Evolutionary conservation across 2,329 filamentous ascomycete species (phyloP).

Genomic region (Fusarium nematophilum): DNA sequence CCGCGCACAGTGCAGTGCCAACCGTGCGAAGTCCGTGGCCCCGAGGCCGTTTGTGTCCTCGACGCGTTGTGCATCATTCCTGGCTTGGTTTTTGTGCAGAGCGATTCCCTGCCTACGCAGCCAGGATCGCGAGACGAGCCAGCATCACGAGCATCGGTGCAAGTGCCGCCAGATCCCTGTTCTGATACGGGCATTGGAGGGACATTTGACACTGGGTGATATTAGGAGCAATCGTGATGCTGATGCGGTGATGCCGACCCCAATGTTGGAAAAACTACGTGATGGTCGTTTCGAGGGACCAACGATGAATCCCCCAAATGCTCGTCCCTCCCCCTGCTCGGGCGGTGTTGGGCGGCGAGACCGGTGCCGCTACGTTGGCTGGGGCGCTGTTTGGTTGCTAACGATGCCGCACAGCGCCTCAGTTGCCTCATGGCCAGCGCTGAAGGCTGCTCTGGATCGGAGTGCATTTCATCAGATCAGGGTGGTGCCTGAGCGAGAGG

Average conservation of each 20-base stretch:
- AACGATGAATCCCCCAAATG: slow-evolving; percentile 17
- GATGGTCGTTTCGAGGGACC: slow-evolving; percentile 25
- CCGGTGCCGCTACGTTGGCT: slow-evolving; percentile 34
- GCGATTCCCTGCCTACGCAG: slow-evolving; percentile 35
- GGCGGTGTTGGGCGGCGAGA: slow-evolving; percentile 43
- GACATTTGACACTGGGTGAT: slow-evolving; percentile 8
- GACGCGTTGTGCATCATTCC: slow-evolving; percentile 42
- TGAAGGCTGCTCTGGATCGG: slow-evolving; percentile 30
- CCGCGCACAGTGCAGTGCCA: slow-evolving; percentile 25
- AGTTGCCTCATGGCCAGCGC: slow-evolving; percentile 17
- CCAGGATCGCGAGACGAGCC: slow-evolving; percentile 39
- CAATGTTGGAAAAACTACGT: slow-evolving; percentile 20
- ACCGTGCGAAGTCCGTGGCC: slow-evolving; percentile 29
- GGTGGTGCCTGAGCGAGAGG: slow-evolving; percentile 32
- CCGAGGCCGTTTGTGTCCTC: slow-evolving; percentile 31
- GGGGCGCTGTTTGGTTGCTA: slow-evolving; percentile 24
- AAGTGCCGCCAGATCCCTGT: slow-evolving; percentile 40
- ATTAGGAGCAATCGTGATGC: slow-evolving; percentile 14
- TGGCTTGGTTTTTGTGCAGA: slow-evolving; percentile 37
- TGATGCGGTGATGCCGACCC: slow-evolving; percentile 26
- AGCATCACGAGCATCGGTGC: slow-evolving; percentile 35
- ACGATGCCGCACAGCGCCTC: slow-evolving; percentile 31
- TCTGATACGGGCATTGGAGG: slow-evolving; percentile 20
- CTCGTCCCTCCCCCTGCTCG: slow-evolving; percentile 16
- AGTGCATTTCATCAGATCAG: slow-evolving; percentile 27